Base-by-base conservation (phyloP, 306 rosid species). In the Rubus idaeus region DNA sequence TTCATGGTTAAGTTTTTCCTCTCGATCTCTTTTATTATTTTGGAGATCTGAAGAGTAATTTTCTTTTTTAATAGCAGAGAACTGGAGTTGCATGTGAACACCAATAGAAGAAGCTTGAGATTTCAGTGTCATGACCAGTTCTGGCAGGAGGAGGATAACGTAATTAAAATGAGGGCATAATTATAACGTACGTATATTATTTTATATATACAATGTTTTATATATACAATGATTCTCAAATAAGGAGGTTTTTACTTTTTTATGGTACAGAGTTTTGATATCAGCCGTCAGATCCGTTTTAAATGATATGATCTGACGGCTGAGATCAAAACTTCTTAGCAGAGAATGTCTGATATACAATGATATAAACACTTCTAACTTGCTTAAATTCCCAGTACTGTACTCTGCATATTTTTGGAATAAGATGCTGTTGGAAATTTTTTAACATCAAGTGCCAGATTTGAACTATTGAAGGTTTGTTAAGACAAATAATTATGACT, bases 21-120 rank as follows among this genome's bases (percentile, higher is more conserved):
- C 18, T 53, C n/a, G n/a, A n/a, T n/a, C 58, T 16, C 17, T 35
- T 12, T 8, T 49, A 70, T 14, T 37, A 41, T 20, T 20, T 23
- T 68, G 42, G 14, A 68, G 42, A 26, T 37, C 3, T 13, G 20
- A 62, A 14, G 45, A 6, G 20, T 10, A 62, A 62, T 62, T 6
- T 13, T 61, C 10, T 35, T 1, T 26, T 62, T 62, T 35, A 30
- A 62, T 12, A 71, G 37, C 23, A 52, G 49, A 52, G 49, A 35
- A n/a, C 7, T 37, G 64, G 50, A 53, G 68, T 9, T 41, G 56
- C 77, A 57, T 58, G 77, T 73, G 56, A 58, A 55, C 63, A 57
- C 57, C 57, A 41, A 73, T 73, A 57, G 68, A 49, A 21, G 55
- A 73, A 57, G 10, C 56, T 57, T 57, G 55, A 57, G 52, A 23